These are phyloP conservation scores for Fonsecaea erecta DNA, from an alignment of 2,329 filamentous ascomycete species.

Conservation along the genomic window DNA sequence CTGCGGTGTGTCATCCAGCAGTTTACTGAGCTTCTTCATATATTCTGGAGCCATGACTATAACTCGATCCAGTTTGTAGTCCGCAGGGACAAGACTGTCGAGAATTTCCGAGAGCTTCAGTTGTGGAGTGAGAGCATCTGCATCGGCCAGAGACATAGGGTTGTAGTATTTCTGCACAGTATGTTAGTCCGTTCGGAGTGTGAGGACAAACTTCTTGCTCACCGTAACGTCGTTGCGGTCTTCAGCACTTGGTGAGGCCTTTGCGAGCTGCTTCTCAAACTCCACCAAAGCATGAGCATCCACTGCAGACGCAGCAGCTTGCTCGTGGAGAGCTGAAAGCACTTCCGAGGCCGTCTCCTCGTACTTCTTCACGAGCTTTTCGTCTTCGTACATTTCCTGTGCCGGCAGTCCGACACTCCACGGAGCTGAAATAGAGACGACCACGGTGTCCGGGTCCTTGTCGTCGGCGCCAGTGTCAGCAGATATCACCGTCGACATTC, in stretches of 20 bases:
- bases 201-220: background rate
- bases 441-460: conserved; percentile 60
- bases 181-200: background rate
- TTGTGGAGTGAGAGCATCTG: conserved; percentile 60
- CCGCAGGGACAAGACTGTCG: conserved; percentile 56
- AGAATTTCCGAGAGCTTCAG: conserved; percentile 61
- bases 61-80: conserved; percentile 58
- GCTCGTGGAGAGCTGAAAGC: conserved; percentile 45
- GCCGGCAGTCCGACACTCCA: conserved; percentile 62
- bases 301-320: conserved; percentile 37
- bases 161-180: conserved; percentile 62
- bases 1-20: conserved; percentile 59
- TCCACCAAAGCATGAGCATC: conserved; percentile 54
- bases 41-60: conserved; percentile 66
- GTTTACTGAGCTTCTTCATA: conserved; percentile 61
- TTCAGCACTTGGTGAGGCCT: conserved; percentile 62
- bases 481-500: conserved; percentile 44
- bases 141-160: conserved; percentile 62
- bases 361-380: conserved; percentile 59
- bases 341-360: conserved; percentile 50
- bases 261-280: conserved; percentile 65
- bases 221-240: conserved; percentile 64
- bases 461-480: conserved; percentile 52
- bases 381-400: conserved; percentile 65
- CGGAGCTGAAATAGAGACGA: conserved; percentile 53